phyloP scores from a whole-genome alignment of 768 basidiomycete genomes.

The Russula olivacea region DNA sequence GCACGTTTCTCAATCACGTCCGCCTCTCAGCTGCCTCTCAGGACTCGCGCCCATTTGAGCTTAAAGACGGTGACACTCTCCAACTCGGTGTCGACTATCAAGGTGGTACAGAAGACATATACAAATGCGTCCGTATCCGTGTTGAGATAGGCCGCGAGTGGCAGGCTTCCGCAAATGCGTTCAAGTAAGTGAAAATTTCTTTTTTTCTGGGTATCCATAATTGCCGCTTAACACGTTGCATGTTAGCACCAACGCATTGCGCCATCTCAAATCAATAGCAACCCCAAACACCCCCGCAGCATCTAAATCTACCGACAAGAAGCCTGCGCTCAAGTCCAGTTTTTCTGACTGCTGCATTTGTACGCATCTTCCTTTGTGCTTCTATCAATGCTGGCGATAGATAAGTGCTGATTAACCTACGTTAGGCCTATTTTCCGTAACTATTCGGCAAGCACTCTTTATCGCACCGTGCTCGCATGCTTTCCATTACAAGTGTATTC shows the following conservation, averaged over 20 bases:
- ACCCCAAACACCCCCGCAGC: constrained; percentile 29
- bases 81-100: constrained; percentile 98
- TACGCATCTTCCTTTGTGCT: constrained; percentile 35
- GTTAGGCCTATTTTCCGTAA: constrained; percentile 71
- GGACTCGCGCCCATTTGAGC: constrained; percentile 67
- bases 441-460: constrained; percentile 93
- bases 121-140: constrained; percentile 94
- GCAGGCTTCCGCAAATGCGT: constrained; percentile 83
- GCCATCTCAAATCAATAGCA: constrained; percentile 72
- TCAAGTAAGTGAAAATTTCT: constrained; percentile 58
- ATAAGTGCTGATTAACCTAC: background rate
- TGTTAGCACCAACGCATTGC: constrained; percentile 62
- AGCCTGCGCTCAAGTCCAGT: constrained; percentile 31
- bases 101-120: constrained; percentile 94
- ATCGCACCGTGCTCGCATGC: constrained; percentile 97
- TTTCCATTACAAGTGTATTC: constrained; percentile 95
- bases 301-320: constrained; percentile 26
- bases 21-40: constrained; percentile 77
- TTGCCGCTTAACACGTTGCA: background rate
- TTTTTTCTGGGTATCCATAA: constrained; percentile 7
- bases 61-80: constrained; percentile 91
- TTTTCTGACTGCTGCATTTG: constrained; percentile 94
- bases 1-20: constrained; percentile 95
- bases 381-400: background rate
- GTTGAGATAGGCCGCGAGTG: constrained; percentile 88